Conservation (phyloP, 1,284 basidiomycete genomes). For the Ustilago sp. region DNA sequence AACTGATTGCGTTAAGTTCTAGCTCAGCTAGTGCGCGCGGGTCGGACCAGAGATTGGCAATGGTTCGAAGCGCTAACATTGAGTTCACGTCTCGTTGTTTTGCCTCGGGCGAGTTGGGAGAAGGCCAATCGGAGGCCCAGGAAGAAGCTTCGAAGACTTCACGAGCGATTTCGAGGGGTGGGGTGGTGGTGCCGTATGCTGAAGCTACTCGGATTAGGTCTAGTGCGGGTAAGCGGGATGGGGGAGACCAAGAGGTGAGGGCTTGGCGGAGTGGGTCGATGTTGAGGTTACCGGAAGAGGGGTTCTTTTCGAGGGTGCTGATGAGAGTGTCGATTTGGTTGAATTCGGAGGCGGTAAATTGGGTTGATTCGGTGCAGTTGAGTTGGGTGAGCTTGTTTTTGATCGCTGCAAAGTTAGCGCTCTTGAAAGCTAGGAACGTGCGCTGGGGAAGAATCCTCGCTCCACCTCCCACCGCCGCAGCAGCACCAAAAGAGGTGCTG, state of each 20-base stretch:
- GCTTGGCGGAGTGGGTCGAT: conserved; percentile 70
- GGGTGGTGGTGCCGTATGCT: conserved; percentile 73
- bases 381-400: conserved; percentile 85
- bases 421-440: conserved; percentile 79
- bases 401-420: conserved; percentile 88
- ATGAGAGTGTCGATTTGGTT: conserved; percentile 77
- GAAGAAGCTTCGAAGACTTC: conserved; percentile 78
- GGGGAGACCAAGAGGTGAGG: conserved; percentile 82
- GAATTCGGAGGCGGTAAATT: conserved; percentile 78
- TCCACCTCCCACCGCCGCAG: conserved; percentile 45
- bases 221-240: conserved; percentile 87
- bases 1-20: conserved; percentile 70
- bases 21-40: conserved; percentile 64
- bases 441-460: conserved; percentile 59
- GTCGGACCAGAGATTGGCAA: conserved; percentile 80
- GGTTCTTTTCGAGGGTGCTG: conserved; percentile 73
- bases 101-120: conserved; percentile 54
- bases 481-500: conserved; percentile 22
- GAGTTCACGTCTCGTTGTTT: conserved; percentile 87
- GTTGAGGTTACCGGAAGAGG: conserved; percentile 16
- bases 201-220: conserved; percentile 85
- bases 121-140: conserved; percentile 75
- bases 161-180: conserved; percentile 75
- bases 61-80: conserved; percentile 82
- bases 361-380: conserved; percentile 76